These are phyloP conservation scores for Lathyrus oleraceus DNA, from an alignment of 306 rosid species.

Conservation along the genomic window DNA sequence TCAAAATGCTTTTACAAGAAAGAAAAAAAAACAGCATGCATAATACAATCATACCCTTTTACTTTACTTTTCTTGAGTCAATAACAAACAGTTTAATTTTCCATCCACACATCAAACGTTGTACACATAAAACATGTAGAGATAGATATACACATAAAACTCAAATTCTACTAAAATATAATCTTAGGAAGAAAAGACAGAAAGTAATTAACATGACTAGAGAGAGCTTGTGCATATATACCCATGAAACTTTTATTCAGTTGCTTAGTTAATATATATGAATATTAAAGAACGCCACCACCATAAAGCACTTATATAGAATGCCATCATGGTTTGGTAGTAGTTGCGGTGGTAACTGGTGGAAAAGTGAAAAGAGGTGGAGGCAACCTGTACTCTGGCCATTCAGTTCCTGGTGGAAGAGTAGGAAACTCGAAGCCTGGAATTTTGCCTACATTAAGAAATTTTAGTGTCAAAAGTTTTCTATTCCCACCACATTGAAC, in stretches of 20 bases:
- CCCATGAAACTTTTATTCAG: neutral
- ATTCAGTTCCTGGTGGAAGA: conserved; percentile 20
- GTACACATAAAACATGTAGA: neutral
- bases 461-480: conserved; percentile 36
- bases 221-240: conserved; percentile 1
- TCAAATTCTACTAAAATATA: no score
- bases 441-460: neutral
- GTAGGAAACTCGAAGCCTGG: conserved; percentile 21
- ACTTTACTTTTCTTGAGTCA: no score
- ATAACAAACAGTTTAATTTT: neutral
- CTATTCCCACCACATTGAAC: conserved; percentile 27
- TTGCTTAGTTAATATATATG: neutral
- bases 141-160: no score
- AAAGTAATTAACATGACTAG: neutral
- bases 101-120: neutral
- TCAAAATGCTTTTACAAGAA: no score
- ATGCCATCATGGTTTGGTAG: conserved; percentile 32
- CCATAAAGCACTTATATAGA: neutral
- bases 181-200: neutral
- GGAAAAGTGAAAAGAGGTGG: conserved; percentile 25
- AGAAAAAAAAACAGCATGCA: no score
- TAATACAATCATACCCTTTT: no score
- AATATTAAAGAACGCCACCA: neutral
- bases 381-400: conserved; percentile 50
- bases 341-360: conserved; percentile 17